Conservation (phyloP, 257 asterid genomes). For the Penstemon davidsonii region DNA sequence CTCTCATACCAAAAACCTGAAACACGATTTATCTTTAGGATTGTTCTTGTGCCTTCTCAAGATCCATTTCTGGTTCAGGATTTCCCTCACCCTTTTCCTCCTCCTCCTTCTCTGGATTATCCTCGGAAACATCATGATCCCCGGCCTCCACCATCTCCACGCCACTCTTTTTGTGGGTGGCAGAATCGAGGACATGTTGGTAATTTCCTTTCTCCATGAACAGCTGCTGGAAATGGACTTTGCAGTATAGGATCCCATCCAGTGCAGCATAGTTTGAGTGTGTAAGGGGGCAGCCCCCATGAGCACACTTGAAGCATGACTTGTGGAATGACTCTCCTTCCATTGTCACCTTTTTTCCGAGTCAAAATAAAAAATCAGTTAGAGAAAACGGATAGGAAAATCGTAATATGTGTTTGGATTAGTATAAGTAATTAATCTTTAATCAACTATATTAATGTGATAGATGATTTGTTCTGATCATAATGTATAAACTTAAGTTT, state of each 20-base stretch:
- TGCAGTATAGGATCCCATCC: constrained; percentile 50
- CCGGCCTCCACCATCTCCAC: constrained; percentile 17
- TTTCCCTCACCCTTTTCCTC: constrained; percentile 22
- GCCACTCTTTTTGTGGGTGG: constrained; percentile 42
- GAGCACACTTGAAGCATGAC: constrained; percentile 54
- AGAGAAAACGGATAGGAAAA: not conserved
- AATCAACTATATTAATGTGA: too few species aligned
- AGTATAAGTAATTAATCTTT: too few species aligned
- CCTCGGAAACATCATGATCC: constrained; percentile 26
- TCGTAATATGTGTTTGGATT: not conserved
- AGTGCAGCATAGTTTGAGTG: constrained; percentile 47
- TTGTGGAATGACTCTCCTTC: constrained; percentile 52
- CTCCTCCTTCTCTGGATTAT: constrained; percentile 20
- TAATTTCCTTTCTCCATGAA: constrained; percentile 56
- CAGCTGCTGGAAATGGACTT: constrained; percentile 49
- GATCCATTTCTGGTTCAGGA: constrained; percentile 20
- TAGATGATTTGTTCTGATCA: too few species aligned
- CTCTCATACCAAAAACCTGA: constrained; percentile 7
- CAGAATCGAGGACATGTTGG: constrained; percentile 47
- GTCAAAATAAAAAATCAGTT: not conserved
- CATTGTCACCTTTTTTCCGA: constrained; percentile 33
- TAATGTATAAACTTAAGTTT: not conserved
- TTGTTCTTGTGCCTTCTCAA: constrained; percentile 35
- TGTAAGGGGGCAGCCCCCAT: constrained; percentile 49
- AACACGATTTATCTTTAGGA: constrained; percentile 22